Evolutionary conservation across 495 filamentous ascomycete genomes (phyloP), one percentile per base, ranked within the genome.

Genomic region (Aspergillus ellipticus): DNA sequence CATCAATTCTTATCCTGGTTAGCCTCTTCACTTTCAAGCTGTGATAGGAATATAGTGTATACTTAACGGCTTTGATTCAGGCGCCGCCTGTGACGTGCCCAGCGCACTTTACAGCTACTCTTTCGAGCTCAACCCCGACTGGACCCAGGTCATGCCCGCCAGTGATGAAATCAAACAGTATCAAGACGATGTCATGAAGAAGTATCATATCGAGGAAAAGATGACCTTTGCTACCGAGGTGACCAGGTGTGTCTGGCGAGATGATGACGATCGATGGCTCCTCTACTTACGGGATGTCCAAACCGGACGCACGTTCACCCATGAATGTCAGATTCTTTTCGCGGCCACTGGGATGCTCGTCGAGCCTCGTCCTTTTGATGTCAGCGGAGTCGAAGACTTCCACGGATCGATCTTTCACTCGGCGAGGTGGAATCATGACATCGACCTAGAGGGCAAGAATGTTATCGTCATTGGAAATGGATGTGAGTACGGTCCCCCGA

Each of bases 391-490:
- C 16, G 58, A 75, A 2, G 55, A 43, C 7, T 85, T 83, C 62
- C 45, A 79, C 29, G 84, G 83, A 17, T 55, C 57, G 4, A 58
- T 85, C 5, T 76, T 86, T 53, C 84, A 88, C 55, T 83, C 80
- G 0, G 83, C 83, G 2, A 68, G 70, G 45, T 88, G 84, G 85
- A 74, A 83, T 31, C 70, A 79, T 46, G 58, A 67, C 16, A 82
- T 85, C 19, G 70, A 81, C 52, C 75, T 79, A 56, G 52, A 73
- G n/a, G 76, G 74, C 46, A 86, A 86, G 61, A 76, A 77, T 10
- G 79, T 85, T 7, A 78, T 78, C 17, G 71, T 86, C 35, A 78
- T 87, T 48, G 84, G 84, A 15, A 78, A 71, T 56, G 73, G 64
- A 54, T 74, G 65, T 72, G 45, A 37, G 65, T 49, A 20, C 11